Evolutionary conservation across 129 eudicot species (phyloP).

Genomic region (Tagetes patula): DNA sequence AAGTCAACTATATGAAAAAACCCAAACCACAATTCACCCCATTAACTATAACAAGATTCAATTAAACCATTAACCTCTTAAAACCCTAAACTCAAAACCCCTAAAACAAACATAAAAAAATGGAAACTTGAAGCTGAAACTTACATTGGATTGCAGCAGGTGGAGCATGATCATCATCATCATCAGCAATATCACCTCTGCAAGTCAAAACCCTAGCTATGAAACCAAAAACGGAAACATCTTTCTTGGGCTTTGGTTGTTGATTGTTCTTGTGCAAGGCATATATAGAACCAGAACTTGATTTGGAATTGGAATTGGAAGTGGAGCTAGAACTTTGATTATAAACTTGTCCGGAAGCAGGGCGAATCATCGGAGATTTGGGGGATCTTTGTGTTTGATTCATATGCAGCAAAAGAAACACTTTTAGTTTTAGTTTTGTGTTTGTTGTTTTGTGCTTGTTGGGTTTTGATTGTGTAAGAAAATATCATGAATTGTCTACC

Average conservation of each 20-base stretch:
- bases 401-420: constrained; percentile 30
- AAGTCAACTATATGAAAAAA: constrained; percentile 6
- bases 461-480: neutral
- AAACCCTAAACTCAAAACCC: constrained; percentile 11
- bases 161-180: neutral
- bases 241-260: constrained; percentile 15
- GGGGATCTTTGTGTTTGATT: constrained; percentile 41
- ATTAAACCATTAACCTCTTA: neutral
- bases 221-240: constrained; percentile 18
- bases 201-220: constrained; percentile 37
- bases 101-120: neutral
- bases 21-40: constrained; percentile 3
- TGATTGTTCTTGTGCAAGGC: neutral
- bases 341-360: constrained; percentile 41
- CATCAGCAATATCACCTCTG: constrained; percentile 4
- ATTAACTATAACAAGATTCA: neutral
- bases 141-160: constrained; percentile 29
- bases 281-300: constrained; percentile 24
- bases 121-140: constrained; percentile 2
- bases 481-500: neutral
- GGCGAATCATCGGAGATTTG: constrained; percentile 37
- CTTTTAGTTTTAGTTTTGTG: neutral
- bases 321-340: constrained; percentile 34
- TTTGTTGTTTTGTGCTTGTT: constrained; percentile 5
- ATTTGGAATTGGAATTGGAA: neutral